A percentile compares a stretch with the other conserved stretches of the same genome.
Evolutionary conservation across 2,329 filamentous ascomycete genomes (phyloP).

Genomic region (Diaporthe amygdali): DNA sequence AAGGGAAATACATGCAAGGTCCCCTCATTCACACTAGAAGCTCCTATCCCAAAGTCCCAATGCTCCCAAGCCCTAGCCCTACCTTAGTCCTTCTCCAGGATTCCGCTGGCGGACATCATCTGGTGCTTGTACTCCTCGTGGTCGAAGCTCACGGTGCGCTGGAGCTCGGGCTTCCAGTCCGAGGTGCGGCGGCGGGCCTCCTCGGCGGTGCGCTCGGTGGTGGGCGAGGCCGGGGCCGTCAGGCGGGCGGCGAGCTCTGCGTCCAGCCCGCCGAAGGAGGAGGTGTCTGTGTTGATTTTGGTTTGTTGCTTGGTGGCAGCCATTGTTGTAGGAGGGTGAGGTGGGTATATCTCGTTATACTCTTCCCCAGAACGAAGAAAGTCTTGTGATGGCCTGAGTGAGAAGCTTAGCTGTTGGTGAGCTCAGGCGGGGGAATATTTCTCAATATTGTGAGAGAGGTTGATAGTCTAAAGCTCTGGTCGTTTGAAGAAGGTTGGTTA

Average conservation of each 20-base stretch:
- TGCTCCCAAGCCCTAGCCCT: not conserved
- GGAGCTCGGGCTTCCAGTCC: conserved; percentile 56
- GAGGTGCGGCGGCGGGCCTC: conserved; percentile 40
- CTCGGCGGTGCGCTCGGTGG: conserved; percentile 25
- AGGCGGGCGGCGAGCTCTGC: conserved; percentile 28
- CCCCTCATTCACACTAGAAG: not conserved
- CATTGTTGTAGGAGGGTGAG: conserved; percentile 3
- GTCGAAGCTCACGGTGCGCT: conserved; percentile 61
- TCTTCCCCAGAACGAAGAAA: not conserved
- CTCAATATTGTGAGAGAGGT: too few species aligned
- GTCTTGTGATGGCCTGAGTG: not conserved
- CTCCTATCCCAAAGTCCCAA: not conserved
- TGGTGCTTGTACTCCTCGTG: conserved; percentile 59
- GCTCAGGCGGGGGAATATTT: not conserved
- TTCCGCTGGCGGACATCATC: conserved; percentile 44
- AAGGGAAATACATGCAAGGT: too few species aligned
- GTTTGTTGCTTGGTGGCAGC: conserved; percentile 13
- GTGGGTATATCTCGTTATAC: not conserved
- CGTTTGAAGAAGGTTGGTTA: not conserved
- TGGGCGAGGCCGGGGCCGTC: conserved; percentile 27
- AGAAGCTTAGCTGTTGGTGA: not conserved
- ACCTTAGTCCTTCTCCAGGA: conserved; percentile 31
- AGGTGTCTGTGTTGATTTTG: conserved; percentile 4
- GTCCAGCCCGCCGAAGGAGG: conserved; percentile 23
- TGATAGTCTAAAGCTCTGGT: too few species aligned